Evolutionary conservation across 306 rosid genomes (phyloP), one percentile per base, ranked within the genome.

Genomic region (Dalbergia cultrata): DNA sequence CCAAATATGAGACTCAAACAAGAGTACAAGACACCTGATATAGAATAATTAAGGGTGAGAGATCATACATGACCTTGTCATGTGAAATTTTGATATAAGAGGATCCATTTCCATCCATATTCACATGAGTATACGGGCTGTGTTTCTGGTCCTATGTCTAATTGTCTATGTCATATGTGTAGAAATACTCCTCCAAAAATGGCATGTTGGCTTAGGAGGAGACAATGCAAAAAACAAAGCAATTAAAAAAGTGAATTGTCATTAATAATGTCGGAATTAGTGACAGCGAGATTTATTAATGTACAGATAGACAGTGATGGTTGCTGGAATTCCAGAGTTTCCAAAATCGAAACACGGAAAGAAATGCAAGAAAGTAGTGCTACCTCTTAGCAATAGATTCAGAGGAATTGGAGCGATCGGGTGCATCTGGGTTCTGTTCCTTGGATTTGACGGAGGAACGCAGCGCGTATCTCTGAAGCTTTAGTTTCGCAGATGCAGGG

Each of bases 351-450:
- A 58, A 19, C 63, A 18, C 6, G 2, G n/a, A 8, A 8, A 16
- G 9, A 59, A 3, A 45, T 0, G 4, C 3, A 8, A 18, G 49
- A 65, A 65, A 82, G 6, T 41, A 44, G 13, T 1, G 3, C 12
- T 0, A 93, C 97, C 98, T 84, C 87, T 83, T 91, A 18, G 93
- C 81, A 85, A 81, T 91, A 16, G 93, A 72, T 0, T 86, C 79
- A 47, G 98, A 76, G 75, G 79, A 69, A 74, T 6, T 75, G 22
- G 91, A 35, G 59, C 75, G 63, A 57, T 90, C 87, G 1, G 88
- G 21, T 8, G 13, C 85, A 37, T 79, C 69, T 1, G 81, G 76
- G 67, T 83, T 89, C 59, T 83, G 87, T 37, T 88, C 94, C 80
- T 86, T 90, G 14, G 74, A 8, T 74, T 87, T 93, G 13, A 62